Conservation (phyloP, 1,284 basidiomycete species). For the Sporisorium reilianum region DNA sequence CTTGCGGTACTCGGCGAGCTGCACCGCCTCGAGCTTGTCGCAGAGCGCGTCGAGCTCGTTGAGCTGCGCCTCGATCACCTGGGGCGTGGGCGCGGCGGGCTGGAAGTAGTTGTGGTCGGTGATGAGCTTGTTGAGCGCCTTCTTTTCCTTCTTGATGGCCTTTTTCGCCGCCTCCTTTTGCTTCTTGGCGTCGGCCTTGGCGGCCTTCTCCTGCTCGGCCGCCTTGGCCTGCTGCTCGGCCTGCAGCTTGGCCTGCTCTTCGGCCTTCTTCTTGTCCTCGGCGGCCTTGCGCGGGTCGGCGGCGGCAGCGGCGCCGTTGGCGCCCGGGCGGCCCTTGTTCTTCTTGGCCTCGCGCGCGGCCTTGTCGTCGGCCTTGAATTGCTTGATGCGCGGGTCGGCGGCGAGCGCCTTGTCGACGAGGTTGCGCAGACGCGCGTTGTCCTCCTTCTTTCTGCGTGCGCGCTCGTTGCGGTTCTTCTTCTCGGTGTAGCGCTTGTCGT, state of each 20-base stretch:
- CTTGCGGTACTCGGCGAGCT: conserved; percentile 73
- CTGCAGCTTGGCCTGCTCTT: conserved; percentile 79
- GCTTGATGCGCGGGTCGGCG: conserved; percentile 94
- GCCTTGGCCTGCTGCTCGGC: conserved; percentile 78
- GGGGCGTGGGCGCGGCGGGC: conserved; percentile 71
- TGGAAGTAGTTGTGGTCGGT: conserved; percentile 75
- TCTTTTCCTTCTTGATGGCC: conserved; percentile 68
- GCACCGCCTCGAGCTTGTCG: conserved; percentile 72
- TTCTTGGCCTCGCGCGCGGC: conserved; percentile 94
- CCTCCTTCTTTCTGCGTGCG: conserved; percentile 95
- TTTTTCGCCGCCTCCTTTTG: conserved; percentile 76
- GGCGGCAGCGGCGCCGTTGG: conserved; percentile 63
- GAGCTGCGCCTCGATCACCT: conserved; percentile 73
- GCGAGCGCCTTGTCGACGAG: conserved; percentile 89
- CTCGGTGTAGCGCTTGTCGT: conserved; percentile 98
- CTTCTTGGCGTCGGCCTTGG: conserved; percentile 89
- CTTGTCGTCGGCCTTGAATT: conserved; percentile 97
- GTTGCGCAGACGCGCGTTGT: conserved; percentile 87
- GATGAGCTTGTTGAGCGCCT: conserved; percentile 71
- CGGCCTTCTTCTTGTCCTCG: conserved; percentile 72
- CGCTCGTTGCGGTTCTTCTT: conserved; percentile 99
- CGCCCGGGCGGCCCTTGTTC: conserved; percentile 73
- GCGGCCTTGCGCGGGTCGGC: conserved; percentile 51
- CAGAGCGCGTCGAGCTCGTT: conserved; percentile 73
- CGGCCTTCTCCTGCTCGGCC: conserved; percentile 73